A percentile compares a stretch with the other conserved stretches of the same genome.
These are phyloP conservation scores for Hypoxylon lenormandii DNA, from an alignment of 495 filamentous ascomycete species.

Conservation along the genomic window DNA sequence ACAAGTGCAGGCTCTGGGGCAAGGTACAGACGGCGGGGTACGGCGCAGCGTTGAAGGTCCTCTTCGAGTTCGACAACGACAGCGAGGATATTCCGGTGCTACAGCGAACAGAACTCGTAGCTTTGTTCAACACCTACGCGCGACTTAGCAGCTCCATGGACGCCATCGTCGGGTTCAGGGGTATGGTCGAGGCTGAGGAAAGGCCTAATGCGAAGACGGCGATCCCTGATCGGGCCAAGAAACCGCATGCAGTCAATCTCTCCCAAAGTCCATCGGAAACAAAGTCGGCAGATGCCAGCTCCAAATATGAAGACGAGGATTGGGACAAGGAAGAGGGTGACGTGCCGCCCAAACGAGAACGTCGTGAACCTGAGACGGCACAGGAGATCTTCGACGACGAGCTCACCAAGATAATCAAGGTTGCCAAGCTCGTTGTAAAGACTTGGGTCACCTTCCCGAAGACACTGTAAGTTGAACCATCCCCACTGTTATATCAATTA, in stretches of 20 bases:
- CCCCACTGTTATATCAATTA: not conserved
- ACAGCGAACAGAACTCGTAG: constrained; percentile 89
- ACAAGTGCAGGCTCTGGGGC: constrained; percentile 98
- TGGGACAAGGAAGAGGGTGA: constrained; percentile 57
- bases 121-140: constrained; percentile 91
- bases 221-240: constrained; percentile 59
- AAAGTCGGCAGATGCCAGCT: constrained; percentile 26
- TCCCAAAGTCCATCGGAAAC: constrained; percentile 25
- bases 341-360: constrained; percentile 35
- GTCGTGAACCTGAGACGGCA: constrained; percentile 55
- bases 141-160: constrained; percentile 81
- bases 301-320: constrained; percentile 38
- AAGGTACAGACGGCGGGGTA: constrained; percentile 97
- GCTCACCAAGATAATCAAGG: constrained; percentile 69
- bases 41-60: constrained; percentile 91
- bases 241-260: constrained; percentile 60
- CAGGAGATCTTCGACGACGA: constrained; percentile 74
- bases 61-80: constrained; percentile 92
- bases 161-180: constrained; percentile 78
- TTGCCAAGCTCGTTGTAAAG: constrained; percentile 72
- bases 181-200: constrained; percentile 71
- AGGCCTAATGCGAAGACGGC: constrained; percentile 50
- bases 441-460: constrained; percentile 77
- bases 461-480: constrained; percentile 73
- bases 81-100: constrained; percentile 76